phyloP scores from a whole-genome alignment of 129 eudicot species.

The Chrysanthemum lavandulifolium region DNA sequence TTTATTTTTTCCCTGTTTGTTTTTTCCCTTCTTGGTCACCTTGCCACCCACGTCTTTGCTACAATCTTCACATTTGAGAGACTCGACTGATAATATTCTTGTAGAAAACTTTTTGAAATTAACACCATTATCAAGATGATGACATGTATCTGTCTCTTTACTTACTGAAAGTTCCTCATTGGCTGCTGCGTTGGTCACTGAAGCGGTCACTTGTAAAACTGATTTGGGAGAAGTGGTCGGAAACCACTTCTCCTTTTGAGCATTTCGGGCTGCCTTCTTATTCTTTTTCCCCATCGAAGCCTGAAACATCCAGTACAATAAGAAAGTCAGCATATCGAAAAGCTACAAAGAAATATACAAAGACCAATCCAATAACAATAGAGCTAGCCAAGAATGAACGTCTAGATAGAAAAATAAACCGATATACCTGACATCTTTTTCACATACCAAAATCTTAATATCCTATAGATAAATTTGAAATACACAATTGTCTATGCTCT shows the following conservation, averaged over 20 bases:
- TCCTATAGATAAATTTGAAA: too few species aligned
- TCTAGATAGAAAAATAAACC: too few species aligned
- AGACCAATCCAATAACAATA: too few species aligned
- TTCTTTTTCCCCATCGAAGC: conserved; percentile 75
- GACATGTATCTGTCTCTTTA: conserved; percentile 55
- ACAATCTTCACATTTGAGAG: conserved; percentile 75
- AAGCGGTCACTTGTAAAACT: conserved; percentile 32
- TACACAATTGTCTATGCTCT: too few species aligned
- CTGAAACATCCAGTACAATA: conserved; percentile 32
- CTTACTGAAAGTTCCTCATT: conserved; percentile 27
- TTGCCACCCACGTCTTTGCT: conserved; percentile 50
- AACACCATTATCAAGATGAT: conserved; percentile 69
- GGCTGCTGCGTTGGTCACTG: conserved; percentile 22
- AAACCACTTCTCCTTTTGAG: conserved; percentile 55
- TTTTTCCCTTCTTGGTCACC: conserved; percentile 51
- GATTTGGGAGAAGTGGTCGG: conserved; percentile 38
- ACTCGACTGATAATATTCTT: conserved; percentile 43
- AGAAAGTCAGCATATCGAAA: background rate
- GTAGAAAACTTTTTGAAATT: conserved; percentile 53
- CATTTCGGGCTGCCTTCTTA: conserved; percentile 58
- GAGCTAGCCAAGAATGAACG: too few species aligned
- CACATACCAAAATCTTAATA: too few species aligned
- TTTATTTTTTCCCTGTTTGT: conserved; percentile 69
- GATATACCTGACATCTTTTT: too few species aligned
- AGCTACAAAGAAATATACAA: too few species aligned